A percentile compares a stretch with the other conserved stretches of the same genome.
Conservation (phyloP, 208 protist species). For the Leishmania arabica region DNA sequence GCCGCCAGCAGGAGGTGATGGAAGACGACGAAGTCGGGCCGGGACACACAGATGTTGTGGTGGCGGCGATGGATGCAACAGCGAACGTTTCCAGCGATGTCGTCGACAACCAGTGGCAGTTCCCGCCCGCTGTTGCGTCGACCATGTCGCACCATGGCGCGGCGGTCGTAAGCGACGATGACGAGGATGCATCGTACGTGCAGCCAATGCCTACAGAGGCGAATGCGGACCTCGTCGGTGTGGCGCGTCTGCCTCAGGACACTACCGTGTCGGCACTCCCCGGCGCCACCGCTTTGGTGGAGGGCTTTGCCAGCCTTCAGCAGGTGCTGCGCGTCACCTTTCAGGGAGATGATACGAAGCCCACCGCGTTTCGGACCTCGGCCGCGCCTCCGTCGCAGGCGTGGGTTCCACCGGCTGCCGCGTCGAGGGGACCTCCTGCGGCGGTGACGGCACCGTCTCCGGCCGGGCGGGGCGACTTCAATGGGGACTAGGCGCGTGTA, state of each 20-base stretch:
- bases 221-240: slow-evolving; percentile 30
- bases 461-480: neutral
- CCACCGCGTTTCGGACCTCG: neutral
- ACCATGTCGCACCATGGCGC: neutral
- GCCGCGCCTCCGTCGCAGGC: slow-evolving; percentile 3
- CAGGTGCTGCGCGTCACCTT: slow-evolving; percentile 27
- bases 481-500: slow-evolving; percentile 1
- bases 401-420: neutral
- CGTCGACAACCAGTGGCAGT: neutral
- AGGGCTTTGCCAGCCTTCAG: slow-evolving; percentile 44
- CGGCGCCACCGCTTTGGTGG: slow-evolving; percentile 28
- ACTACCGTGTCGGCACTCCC: slow-evolving; percentile 11
- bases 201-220: slow-evolving; percentile 32
- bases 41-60: slow-evolving; percentile 18
- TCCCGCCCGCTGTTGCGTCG: neutral
- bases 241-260: slow-evolving; percentile 14
- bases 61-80: slow-evolving; percentile 23
- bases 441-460: too few species aligned
- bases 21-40: slow-evolving; percentile 3
- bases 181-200: slow-evolving; percentile 40
- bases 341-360: slow-evolving; percentile 6
- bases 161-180: slow-evolving; percentile 12
- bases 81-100: neutral
- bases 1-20: slow-evolving; percentile 46
- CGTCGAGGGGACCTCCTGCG: neutral